Evolutionary conservation across 371 early-diverging fungal species (phyloP).

Genomic region (Circinella minor): DNA sequence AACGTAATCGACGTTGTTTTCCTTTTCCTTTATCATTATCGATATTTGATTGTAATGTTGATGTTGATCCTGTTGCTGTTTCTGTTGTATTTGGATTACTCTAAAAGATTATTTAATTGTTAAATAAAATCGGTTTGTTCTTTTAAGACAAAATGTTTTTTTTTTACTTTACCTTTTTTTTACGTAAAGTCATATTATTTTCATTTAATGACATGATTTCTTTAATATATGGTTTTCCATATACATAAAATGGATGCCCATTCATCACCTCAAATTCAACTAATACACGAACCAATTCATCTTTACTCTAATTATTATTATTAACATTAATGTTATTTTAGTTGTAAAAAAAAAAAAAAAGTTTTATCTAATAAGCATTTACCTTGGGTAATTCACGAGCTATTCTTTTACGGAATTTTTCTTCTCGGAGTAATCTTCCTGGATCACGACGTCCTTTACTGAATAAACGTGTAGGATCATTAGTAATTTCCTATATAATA

Average conservation of each 20-base stretch:
- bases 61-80: constrained; percentile 1
- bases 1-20: constrained; percentile 4
- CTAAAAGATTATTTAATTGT: too few species aligned
- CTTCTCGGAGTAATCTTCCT: constrained; percentile 49
- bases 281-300: constrained; percentile 44
- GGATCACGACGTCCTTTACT: constrained; percentile 53
- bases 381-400: constrained; percentile 49
- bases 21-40: background rate
- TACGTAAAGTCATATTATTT: constrained; percentile 17
- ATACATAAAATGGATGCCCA: constrained; percentile 38
- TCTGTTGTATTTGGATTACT: background rate
- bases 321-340: background rate
- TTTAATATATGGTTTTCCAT: constrained; percentile 44
- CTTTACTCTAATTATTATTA: constrained; percentile 18
- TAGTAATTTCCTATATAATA: constrained; percentile 32
- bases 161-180: constrained; percentile 6
- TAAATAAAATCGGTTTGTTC: too few species aligned
- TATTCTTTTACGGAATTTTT: constrained; percentile 50
- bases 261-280: constrained; percentile 40
- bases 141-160: background rate
- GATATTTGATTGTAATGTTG: background rate
- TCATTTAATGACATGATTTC: constrained; percentile 20
- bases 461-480: constrained; percentile 51
- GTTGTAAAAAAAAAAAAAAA: too few species aligned
- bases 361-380: background rate